phyloP scores from a whole-genome alignment of 1,284 basidiomycete species.

The Farysia itapuensis region DNA sequence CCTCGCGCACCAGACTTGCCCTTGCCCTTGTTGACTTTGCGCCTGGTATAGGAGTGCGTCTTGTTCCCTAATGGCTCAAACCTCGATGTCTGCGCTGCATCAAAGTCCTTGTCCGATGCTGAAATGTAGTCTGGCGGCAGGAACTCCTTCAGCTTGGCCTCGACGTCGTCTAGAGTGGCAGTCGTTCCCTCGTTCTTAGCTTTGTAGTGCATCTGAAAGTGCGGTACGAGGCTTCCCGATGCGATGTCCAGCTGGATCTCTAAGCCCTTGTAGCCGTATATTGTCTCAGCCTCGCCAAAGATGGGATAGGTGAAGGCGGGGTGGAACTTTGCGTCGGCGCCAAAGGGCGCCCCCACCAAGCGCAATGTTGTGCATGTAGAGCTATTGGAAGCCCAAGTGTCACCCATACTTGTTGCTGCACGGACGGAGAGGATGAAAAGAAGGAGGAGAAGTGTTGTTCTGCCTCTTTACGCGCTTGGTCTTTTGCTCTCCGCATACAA shows the following conservation, averaged over 20 bases:
- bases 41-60: conserved; percentile 73
- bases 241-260: conserved; percentile 74
- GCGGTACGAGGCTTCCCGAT: conserved; percentile 75
- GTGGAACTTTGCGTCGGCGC: conserved; percentile 36
- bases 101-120: not conserved
- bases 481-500: too few species aligned
- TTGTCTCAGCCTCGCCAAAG: conserved; percentile 92
- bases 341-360: conserved; percentile 37
- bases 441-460: too few species aligned
- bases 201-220: conserved; percentile 41
- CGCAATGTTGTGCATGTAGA: conserved; percentile 45
- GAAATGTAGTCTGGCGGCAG: conserved; percentile 69
- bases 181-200: conserved; percentile 61
- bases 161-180: conserved; percentile 80
- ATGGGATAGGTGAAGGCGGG: conserved; percentile 56
- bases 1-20: conserved; percentile 65
- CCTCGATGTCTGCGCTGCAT: conserved; percentile 62
- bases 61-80: conserved; percentile 79
- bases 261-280: conserved; percentile 82
- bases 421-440: too few species aligned
- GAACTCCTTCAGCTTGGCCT: conserved; percentile 74
- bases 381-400: conserved; percentile 48
- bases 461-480: too few species aligned
- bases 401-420: conserved; percentile 21
- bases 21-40: conserved; percentile 42